Base-by-base conservation (phyloP, 2,329 filamentous ascomycete genomes). In the Fonsecaea pedrosoi region DNA sequence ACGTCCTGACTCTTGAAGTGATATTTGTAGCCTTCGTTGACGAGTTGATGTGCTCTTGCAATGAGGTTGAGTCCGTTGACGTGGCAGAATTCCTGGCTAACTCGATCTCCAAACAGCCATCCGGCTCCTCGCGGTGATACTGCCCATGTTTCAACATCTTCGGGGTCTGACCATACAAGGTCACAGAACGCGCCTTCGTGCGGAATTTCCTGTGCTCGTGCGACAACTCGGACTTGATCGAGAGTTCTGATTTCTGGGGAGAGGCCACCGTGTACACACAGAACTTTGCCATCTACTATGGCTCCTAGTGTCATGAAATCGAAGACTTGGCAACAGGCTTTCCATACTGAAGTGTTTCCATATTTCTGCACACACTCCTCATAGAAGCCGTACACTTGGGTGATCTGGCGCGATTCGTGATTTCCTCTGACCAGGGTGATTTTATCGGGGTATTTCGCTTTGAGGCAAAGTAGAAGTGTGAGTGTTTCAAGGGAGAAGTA, bases 1-100 rank as follows among this genome's bases (percentile, higher is more conserved):
- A 97, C 94, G 12, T 96, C 96, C 81, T 95, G 94, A 78, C 97
- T 92, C 62, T 90, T 86, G 80, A 98, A 98, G 77, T 98, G 94
- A 78, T 96, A 98, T 87, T 92, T 92, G 82, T 90, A 92, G 65
- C 89, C 89, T 78, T 92, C 89, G 73, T 92, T 91, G 70, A 92
- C 90, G 25, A 92, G 82, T 75, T 92, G 89, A 80, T 92, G 89
- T 12, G 89, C 89, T 74, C 89, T 85, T 30, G 89, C 89, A 74
- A 92, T 91, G 67, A 92, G 83, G 67, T 87, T 86, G 40, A 92
- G 79, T 61, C 88, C 88, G 74, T 92, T 92, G 73, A 92, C 89
- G 74, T 92, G 89, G 75, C 91, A 91, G 79, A 92, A 92, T 81
- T 92, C 89, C 54, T 87, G 89, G 15, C 89, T 88, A 30, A 92